Base-by-base conservation (phyloP, 2,329 filamentous ascomycete genomes). In the Lecanicillium sp. region DNA sequence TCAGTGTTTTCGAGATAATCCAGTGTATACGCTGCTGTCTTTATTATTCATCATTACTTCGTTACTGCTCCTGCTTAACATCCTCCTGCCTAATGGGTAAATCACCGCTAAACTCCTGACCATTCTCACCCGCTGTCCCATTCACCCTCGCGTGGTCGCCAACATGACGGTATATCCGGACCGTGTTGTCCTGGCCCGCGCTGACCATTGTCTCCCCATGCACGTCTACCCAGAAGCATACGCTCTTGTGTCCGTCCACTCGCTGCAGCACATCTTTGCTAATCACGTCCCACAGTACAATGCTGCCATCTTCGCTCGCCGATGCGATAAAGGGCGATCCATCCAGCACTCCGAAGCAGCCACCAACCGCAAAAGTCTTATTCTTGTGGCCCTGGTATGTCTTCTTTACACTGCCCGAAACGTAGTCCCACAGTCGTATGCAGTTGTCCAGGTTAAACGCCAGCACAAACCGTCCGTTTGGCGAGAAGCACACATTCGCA, bases 321-420 rank as follows among this genome's bases (percentile, higher is more conserved):
- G 83, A 84, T 0, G 80, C 84, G 13, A 89, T 75, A 51, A 94
- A 94, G 0, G 68, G 55, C 17, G 56, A 51, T 4, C 51, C 56
- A 11, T 52, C 62, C 31, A 62, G 51, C 38, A 76, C 71, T 11
- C 86, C 89, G 54, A 96, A 95, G 29, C 82, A 82, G 4, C 88
- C 86, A 3, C 78, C 78, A n/a, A 96, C 71, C 47, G 86, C 90
- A 61, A 84, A 96, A 44, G 81, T 81, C 39, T 78, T 71, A 58
- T 98, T 98, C 39, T 68, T 65, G 54, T 96, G 92, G 1, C 92
- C 92, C 57, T 95, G 88, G 60, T 96, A 98, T 12, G 92, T 98
- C 70, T 98, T 98, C 53, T 95, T 83, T 50, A 92, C 92, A 19
- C 80, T 79, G 7, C 90, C 90, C 28, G 87, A 79, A 8, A 94